Percentiles rank a stretch among this genome's conserved stretches.
Evolutionary conservation across 1,139 yeast genomes (phyloP).

Genomic region (Nakaseomyces uthaithaninus): DNA sequence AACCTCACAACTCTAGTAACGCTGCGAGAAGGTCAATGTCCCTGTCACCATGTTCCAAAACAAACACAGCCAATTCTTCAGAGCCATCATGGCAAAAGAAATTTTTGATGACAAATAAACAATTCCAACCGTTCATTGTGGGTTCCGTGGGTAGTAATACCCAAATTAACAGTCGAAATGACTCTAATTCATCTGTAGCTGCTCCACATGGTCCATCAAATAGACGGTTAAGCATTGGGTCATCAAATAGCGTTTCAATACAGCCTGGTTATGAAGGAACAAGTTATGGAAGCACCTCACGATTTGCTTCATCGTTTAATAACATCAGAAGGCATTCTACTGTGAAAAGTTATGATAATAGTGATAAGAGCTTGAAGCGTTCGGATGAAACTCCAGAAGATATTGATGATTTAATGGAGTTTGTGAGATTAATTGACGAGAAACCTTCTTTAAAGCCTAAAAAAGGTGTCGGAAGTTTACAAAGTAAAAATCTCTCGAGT

Average conservation of each 20-base stretch:
- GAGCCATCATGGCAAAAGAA: constrained; percentile 22
- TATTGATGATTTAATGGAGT: constrained; percentile 67
- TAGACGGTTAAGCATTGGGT: constrained; percentile 30
- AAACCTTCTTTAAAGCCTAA: constrained; percentile 48
- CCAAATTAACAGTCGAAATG: constrained; percentile 33
- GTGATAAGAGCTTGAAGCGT: constrained; percentile 19
- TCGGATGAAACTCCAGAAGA: constrained; percentile 13
- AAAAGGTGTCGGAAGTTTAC: constrained; percentile 30
- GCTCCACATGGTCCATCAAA: constrained; percentile 24
- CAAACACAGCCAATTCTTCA: constrained; percentile 14
- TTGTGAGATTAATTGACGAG: constrained; percentile 73
- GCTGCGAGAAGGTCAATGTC: constrained; percentile 19
- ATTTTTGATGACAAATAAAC: constrained; percentile 21
- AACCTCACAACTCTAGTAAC: constrained; percentile 10
- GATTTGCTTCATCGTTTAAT: constrained; percentile 36
- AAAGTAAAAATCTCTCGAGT: constrained; percentile 28
- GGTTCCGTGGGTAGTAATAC: constrained; percentile 49
- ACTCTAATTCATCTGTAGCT: constrained; percentile 35
- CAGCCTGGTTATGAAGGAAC: constrained; percentile 26
- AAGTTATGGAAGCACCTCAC: constrained; percentile 34
- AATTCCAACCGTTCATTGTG: constrained; percentile 51
- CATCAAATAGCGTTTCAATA: constrained; percentile 11
- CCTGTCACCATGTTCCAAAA: constrained; percentile 25
- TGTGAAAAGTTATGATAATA: constrained; percentile 30
- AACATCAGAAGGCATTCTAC: constrained; percentile 35